Evolutionary conservation across 1,139 yeast genomes (phyloP).

Genomic region (Saccharomyces hybrid): DNA sequence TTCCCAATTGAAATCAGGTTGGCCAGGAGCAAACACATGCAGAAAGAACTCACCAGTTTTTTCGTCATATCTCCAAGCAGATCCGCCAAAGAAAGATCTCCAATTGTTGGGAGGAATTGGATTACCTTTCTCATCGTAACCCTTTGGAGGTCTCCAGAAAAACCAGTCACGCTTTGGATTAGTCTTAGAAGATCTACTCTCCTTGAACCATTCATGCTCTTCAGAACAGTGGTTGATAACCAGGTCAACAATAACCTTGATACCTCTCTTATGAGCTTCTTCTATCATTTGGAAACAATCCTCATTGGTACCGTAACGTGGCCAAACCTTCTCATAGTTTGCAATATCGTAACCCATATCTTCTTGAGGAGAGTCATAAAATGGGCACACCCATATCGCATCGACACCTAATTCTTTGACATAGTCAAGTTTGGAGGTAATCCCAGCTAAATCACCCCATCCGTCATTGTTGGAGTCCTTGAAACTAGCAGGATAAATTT

Average conservation of each 20-base stretch:
- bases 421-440: background rate
- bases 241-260: background rate
- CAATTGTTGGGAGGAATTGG: background rate
- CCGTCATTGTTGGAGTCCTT: background rate
- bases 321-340: background rate
- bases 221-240: background rate
- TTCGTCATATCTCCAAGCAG: background rate
- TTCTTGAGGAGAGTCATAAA: background rate
- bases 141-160: background rate
- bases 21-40: background rate
- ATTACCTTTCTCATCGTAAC: background rate
- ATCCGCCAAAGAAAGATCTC: background rate
- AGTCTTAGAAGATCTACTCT: background rate
- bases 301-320: background rate
- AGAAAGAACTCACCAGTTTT: background rate
- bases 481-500: background rate
- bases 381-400: background rate
- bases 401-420: background rate
- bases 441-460: background rate
- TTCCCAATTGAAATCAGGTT: background rate
- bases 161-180: background rate
- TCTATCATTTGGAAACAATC: background rate
- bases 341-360: background rate
- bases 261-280: background rate
- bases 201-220: background rate